phyloP scores from a whole-genome alignment of 2,329 filamentous ascomycete species.

The Rhynchosporium secalis region DNA sequence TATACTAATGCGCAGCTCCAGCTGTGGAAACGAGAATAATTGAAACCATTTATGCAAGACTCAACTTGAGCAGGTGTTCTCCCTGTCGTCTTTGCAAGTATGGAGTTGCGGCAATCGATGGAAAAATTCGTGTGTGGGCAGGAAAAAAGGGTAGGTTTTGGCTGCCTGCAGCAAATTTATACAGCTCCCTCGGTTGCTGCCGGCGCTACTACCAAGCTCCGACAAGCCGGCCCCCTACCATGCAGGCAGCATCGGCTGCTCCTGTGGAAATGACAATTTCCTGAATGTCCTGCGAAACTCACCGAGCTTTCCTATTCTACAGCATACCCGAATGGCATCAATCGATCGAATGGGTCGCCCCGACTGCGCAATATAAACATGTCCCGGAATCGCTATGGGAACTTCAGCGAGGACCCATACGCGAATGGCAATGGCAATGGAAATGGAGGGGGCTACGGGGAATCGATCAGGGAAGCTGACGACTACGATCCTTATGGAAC shows the following conservation, averaged over 20 bases:
- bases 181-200: conserved; percentile 16
- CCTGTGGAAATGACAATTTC: neutral
- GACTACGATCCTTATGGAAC: conserved; percentile 39
- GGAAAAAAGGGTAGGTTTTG: neutral
- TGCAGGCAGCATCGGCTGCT: neutral
- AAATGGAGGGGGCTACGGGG: conserved; percentile 31
- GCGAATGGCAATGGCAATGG: conserved; percentile 29
- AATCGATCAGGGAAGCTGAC: conserved; percentile 29
- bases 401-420: conserved; percentile 37
- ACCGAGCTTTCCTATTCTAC: neutral
- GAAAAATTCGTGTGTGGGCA: neutral
- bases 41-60: conserved; percentile 16
- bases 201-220: conserved; percentile 1
- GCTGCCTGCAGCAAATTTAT: neutral
- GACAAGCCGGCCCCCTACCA: conserved; percentile 4
- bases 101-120: conserved; percentile 12
- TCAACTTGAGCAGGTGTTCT: neutral
- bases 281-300: neutral
- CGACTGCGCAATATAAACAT: conserved; percentile 33
- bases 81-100: conserved; percentile 6
- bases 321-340: conserved; percentile 28
- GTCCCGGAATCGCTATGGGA: conserved; percentile 39
- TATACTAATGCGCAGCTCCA: conserved; percentile 26
- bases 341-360: conserved; percentile 24
- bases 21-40: conserved; percentile 22